Conservation (phyloP, 805 yeast genomes). For the Teunomyces stri region DNA sequence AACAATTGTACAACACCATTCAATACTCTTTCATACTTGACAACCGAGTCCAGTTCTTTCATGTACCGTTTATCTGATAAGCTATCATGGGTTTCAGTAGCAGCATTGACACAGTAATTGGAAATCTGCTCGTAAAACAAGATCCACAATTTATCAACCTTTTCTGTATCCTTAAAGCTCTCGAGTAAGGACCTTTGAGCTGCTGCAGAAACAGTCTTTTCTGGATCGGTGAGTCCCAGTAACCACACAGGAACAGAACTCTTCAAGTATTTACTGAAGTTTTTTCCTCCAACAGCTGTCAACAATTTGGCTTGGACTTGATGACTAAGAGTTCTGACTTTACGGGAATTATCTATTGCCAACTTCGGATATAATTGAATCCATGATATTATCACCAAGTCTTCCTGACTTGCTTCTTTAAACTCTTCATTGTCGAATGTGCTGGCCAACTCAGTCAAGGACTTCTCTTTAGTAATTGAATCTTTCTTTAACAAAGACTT, state of each 20-base stretch:
- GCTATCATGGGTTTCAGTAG: slow-evolving; percentile 60
- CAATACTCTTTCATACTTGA: slow-evolving; percentile 61
- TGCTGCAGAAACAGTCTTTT: slow-evolving; percentile 53
- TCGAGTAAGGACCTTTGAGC: slow-evolving; percentile 46
- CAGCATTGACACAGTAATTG: slow-evolving; percentile 49
- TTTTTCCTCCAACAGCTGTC: slow-evolving; percentile 51
- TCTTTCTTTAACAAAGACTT: slow-evolving; percentile 77
- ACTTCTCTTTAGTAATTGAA: slow-evolving; percentile 80
- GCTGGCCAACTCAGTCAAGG: slow-evolving; percentile 48
- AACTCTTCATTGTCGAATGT: neutral
- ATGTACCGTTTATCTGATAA: slow-evolving; percentile 74
- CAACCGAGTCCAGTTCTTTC: slow-evolving; percentile 59
- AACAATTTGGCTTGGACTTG: slow-evolving; percentile 53
- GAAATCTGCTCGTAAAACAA: slow-evolving; percentile 57
- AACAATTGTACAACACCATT: slow-evolving; percentile 50
- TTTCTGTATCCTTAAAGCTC: slow-evolving; percentile 55
- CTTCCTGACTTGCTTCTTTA: slow-evolving; percentile 36
- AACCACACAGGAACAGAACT: slow-evolving; percentile 74
- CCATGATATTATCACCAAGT: slow-evolving; percentile 61
- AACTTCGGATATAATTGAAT: slow-evolving; percentile 80
- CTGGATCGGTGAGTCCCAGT: slow-evolving; percentile 69
- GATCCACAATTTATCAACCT: slow-evolving; percentile 54
- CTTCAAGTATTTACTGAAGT: slow-evolving; percentile 61
- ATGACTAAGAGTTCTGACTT: slow-evolving; percentile 62
- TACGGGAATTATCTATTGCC: slow-evolving; percentile 66